Evolutionary conservation across 1,284 basidiomycete species (phyloP).

Genomic region (Ustilago xerochloae): DNA sequence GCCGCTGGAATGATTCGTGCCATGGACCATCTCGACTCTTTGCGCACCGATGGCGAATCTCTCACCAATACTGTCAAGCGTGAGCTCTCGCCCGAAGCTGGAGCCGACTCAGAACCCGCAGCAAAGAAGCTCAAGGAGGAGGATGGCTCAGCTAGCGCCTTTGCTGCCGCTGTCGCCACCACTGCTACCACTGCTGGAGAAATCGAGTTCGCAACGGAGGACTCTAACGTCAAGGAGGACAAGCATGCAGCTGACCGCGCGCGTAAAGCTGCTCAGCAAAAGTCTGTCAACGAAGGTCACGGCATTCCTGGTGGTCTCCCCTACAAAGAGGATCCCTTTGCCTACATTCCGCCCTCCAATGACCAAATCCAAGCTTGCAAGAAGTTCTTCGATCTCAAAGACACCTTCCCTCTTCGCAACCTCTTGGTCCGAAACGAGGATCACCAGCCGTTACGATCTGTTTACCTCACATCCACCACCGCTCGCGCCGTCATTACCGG

Average conservation of each 20-base stretch:
- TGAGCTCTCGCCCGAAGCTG: conserved; percentile 40
- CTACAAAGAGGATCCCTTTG: conserved; percentile 64
- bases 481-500: conserved; percentile 79
- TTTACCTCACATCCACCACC: conserved; percentile 89
- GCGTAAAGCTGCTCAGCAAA: conserved; percentile 42
- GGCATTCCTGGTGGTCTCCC: conserved; percentile 62
- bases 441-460: conserved; percentile 80
- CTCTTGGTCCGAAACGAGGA: conserved; percentile 87
- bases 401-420: conserved; percentile 80
- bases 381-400: conserved; percentile 78
- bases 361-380: conserved; percentile 70
- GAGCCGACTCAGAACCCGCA: conserved; percentile 36
- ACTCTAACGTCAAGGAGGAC: conserved; percentile 47
- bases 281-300: conserved; percentile 38
- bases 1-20: conserved; percentile 64
- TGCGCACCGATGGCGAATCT: conserved; percentile 28
- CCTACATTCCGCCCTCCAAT: conserved; percentile 54
- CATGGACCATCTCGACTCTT: conserved; percentile 53
- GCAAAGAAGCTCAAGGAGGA: conserved; percentile 52
- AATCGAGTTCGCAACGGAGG: conserved; percentile 15
- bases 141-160: conserved; percentile 5
- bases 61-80: conserved; percentile 27
- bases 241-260: conserved; percentile 58
- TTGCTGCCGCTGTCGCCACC: too few species aligned
- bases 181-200: conserved; percentile 3